Base-by-base conservation (phyloP, 768 basidiomycete genomes). In the Tulasnella sp. region DNA sequence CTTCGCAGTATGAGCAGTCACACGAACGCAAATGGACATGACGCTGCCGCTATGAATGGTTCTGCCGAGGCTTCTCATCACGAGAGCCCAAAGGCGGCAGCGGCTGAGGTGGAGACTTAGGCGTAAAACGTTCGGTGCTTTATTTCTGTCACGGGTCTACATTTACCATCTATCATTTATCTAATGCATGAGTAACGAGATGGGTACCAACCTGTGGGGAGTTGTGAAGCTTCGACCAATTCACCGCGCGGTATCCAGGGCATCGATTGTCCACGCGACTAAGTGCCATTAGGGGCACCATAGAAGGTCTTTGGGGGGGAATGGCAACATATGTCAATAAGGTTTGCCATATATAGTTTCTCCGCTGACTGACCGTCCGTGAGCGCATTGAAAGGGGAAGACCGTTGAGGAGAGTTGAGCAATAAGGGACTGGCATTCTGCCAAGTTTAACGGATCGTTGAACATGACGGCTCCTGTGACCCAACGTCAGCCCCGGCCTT, bases 321-420 rank as follows among this genome's bases (percentile, higher is more conserved):
- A 30, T 12, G 15, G 44, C 19, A 38, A 45, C 8, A 24, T 4
- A 27, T 7, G 30, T 5, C 21, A 22, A 21, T 11, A 1, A 17
- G 15, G 48, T 38, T 52, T 63, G 45, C 34, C 5, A 15, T 61
- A 9, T 44, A 60, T 21, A 52, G 52, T 17, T 41, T 46, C 22
- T 15, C 19, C 21, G 15, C 9, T 4, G 51, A 59, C 70, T 24
- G 41, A 85, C 88, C 88, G 78, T 68, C 94, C 96, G 71, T 99
- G 96, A 30, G 96, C 96, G 72, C 96, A 99, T 68, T 90, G 89
- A 71, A 96, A 97, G 1, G 94, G 93, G 66, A 89, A 85, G 2
- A 77, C 75, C 2, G 91, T 90, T 62, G 77, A 69, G 8, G 84
- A 76, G 27, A 99, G 76, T 63, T 81, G 77, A 4, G 67, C 65